Evolutionary conservation across 179 eudicot genomes (phyloP), one percentile per base, ranked within the genome.

Genomic region (Camellia oleifera): DNA sequence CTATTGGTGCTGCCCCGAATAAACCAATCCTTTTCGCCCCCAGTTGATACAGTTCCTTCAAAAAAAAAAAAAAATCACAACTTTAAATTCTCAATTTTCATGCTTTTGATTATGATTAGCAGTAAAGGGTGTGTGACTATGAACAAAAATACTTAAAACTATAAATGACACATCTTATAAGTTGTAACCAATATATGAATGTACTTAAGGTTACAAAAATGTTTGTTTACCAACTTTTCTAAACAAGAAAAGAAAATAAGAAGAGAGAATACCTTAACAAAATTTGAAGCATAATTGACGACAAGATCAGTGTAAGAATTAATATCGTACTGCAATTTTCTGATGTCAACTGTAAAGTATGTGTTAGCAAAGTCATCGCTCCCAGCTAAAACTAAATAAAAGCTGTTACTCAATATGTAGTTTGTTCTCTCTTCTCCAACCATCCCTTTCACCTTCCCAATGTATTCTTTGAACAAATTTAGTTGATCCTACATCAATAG

Each of bases 281-380:
- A 91, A 1, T 81, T 69, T 3, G 92, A 86, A 42, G 94, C 94
- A 46, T 76, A 86, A 42, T 69, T 13, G 7, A 78, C 88, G 82
- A 95, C 18, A 26, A 89, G 71, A 84, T 77, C 85, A 0, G 92
- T 80, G 76, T 94, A 93, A 5, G 93, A 82, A 61, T 83, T 40
- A 64, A 90, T n/a, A 60, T 91, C 88, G 17, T 89, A 91, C 1
- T 87, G 83, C 4, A 66, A 5, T 42, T 77, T 78, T 63, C 93
- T 81, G 46, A 79, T 23, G 2, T 89, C 87, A 0, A 80, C 11
- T 7, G 60, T 78, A 45, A 85, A 94, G 44, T 94, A 94, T 66
- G 94, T 93, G 69, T 91, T 91, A 70, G 94, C 88, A 15, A 94
- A 82, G 73, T 94, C 98, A 61, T 91, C 88, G 14, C 88, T 91